Evolutionary conservation across 805 yeast genomes (phyloP).

Genomic region (Millerozyma acaciae): DNA sequence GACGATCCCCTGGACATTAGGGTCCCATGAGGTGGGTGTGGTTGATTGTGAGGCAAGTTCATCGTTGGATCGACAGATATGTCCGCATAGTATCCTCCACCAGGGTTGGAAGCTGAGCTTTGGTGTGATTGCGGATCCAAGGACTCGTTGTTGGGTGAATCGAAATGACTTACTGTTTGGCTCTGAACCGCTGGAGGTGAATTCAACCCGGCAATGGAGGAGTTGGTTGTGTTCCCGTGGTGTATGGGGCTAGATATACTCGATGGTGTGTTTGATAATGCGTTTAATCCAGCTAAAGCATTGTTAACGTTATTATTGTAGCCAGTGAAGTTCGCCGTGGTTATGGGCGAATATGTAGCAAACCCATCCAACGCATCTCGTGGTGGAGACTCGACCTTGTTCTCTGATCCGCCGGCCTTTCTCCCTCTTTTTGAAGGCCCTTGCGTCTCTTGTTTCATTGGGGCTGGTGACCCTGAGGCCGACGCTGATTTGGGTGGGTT

Average conservation of each 20-base stretch:
- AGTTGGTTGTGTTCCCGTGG: slow-evolving; percentile 9
- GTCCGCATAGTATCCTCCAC: slow-evolving; percentile 44
- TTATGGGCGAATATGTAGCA: slow-evolving; percentile 31
- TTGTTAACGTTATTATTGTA: slow-evolving; percentile 37
- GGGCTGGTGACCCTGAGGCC: slow-evolving; percentile 3
- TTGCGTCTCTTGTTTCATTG: neutral
- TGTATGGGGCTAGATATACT: slow-evolving; percentile 23
- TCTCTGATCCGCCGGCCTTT: slow-evolving; percentile 2
- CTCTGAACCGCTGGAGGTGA: slow-evolving; percentile 15
- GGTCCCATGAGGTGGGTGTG: slow-evolving; percentile 26
- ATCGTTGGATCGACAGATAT: slow-evolving; percentile 42
- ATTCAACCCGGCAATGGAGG: slow-evolving; percentile 19
- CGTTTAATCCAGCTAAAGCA: slow-evolving; percentile 44
- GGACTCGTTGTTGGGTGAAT: slow-evolving; percentile 24
- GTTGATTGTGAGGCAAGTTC: slow-evolving; percentile 42
- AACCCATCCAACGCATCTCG: slow-evolving; percentile 13
- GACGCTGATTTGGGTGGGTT: slow-evolving; percentile 40
- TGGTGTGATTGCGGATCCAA: slow-evolving; percentile 31
- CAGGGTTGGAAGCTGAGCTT: slow-evolving; percentile 20
- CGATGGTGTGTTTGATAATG: slow-evolving; percentile 34
- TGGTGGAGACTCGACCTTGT: slow-evolving; percentile 1
- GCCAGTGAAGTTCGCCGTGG: slow-evolving; percentile 36
- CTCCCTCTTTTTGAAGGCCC: slow-evolving; percentile 6
- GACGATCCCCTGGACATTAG: slow-evolving; percentile 18
- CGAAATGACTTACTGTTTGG: slow-evolving; percentile 10